Conservation (phyloP, 2,329 filamentous ascomycete species). For the Diaporthe batatas region DNA sequence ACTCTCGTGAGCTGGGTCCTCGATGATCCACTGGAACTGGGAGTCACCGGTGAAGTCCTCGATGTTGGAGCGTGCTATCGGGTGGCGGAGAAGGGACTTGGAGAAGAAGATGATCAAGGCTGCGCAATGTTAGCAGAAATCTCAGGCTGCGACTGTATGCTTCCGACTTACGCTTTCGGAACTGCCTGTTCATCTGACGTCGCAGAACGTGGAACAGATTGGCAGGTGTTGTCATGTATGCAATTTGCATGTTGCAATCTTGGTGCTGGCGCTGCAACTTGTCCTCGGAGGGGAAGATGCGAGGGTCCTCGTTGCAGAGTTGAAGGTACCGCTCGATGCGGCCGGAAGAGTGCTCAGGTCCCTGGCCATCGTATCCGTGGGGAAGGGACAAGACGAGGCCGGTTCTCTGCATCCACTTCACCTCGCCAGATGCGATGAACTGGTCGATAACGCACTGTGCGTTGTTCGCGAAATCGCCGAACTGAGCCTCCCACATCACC, state of each 20-base stretch:
- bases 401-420: constrained; percentile 98
- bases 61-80: constrained; percentile 87
- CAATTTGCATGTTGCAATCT: constrained; percentile 99
- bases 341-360: constrained; percentile 97
- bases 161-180: constrained; percentile 89
- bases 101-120: constrained; percentile 98
- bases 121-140: constrained; percentile 54
- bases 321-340: constrained; percentile 98
- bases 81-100: constrained; percentile 95
- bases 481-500: constrained; percentile 99
- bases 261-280: constrained; percentile 98
- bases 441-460: constrained; percentile 99
- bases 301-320: constrained; percentile 96
- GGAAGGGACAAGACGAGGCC: constrained; percentile 96
- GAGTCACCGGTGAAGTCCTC: constrained; percentile 93
- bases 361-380: constrained; percentile 98
- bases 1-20: constrained; percentile 85
- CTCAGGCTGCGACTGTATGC: constrained; percentile 30
- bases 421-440: constrained; percentile 97
- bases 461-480: constrained; percentile 99
- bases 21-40: constrained; percentile 97
- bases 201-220: constrained; percentile 97
- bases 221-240: constrained; percentile 94
- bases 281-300: constrained; percentile 87
- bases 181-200: constrained; percentile 98